Conservation (phyloP, 768 basidiomycete genomes). For the Lentinula sp. region DNA sequence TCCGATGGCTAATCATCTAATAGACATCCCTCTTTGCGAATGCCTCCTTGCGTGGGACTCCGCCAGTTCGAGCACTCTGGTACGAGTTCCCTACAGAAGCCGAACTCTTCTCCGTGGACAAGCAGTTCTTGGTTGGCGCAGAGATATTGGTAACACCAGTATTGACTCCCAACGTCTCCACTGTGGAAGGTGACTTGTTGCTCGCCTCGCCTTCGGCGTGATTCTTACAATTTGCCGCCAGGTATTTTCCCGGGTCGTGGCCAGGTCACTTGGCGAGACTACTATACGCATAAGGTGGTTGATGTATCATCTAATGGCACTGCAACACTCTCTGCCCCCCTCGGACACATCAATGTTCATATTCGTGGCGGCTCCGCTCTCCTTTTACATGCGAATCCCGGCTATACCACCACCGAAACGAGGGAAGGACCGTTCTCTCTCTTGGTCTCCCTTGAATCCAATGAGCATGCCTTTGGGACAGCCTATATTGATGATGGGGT, state of each 20-base stretch:
- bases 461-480: constrained; percentile 48
- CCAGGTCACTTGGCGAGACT: constrained; percentile 59
- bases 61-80: constrained; percentile 71
- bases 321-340: constrained; percentile 52
- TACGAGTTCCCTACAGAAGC: constrained; percentile 73
- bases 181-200: constrained; percentile 49
- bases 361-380: constrained; percentile 64
- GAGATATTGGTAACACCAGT: constrained; percentile 77
- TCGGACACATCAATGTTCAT: constrained; percentile 73
- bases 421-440: constrained; percentile 55
- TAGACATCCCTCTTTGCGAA: constrained; percentile 74
- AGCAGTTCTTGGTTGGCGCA: constrained; percentile 67
- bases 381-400: constrained; percentile 56
- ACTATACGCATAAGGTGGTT: constrained; percentile 61
- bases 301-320: constrained; percentile 25
- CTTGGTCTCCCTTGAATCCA: constrained; percentile 46
- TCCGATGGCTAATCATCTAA: constrained; percentile 3
- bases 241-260: constrained; percentile 64
- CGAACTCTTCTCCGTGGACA: constrained; percentile 53
- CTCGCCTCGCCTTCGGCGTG: too few relatives aligned
- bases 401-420: constrained; percentile 66
- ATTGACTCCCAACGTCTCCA: constrained; percentile 57
- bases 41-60: constrained; percentile 56
- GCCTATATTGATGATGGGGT: constrained; percentile 71
- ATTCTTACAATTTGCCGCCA: constrained; percentile 14